Conservation (phyloP, 768 basidiomycete species). For the Hortiboletus flavorubellus region DNA sequence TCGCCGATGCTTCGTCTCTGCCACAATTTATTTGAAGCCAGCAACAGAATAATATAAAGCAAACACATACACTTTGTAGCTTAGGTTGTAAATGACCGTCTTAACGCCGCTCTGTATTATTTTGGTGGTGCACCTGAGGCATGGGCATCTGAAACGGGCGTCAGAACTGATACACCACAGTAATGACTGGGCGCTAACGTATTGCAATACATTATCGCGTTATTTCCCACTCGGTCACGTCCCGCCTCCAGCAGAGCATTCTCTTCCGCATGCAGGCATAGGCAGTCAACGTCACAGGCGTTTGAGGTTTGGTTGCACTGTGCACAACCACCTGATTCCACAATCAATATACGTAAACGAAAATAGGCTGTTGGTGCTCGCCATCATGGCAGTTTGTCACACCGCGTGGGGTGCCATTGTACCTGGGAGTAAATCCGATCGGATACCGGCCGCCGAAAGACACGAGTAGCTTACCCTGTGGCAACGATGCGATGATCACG, state of each 20-base stretch:
- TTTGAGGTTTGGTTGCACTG: conserved; percentile 63
- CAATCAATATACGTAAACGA: conserved; percentile 40
- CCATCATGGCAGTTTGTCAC: conserved; percentile 74
- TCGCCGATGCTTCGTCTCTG: conserved; percentile 81
- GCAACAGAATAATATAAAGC: background rate
- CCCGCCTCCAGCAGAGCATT: conserved; percentile 96
- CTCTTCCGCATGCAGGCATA: conserved; percentile 97
- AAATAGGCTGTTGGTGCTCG: background rate
- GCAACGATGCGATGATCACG: conserved; percentile 76
- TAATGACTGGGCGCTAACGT: conserved; percentile 57
- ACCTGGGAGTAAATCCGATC: conserved; percentile 42
- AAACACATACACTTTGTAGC: conserved; percentile 84
- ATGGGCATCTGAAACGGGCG: conserved; percentile 74
- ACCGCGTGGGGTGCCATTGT: conserved; percentile 95
- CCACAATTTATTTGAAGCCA: conserved; percentile 1
- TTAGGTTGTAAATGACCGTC: conserved; percentile 90
- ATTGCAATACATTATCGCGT: conserved; percentile 94
- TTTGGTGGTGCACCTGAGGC: conserved; percentile 94
- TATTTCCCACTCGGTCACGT: conserved; percentile 77
- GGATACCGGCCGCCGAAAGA: background rate
- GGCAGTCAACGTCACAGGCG: conserved; percentile 64
- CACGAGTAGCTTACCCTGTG: conserved; percentile 55
- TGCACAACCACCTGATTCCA: conserved; percentile 82
- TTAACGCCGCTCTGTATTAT: conserved; percentile 94
- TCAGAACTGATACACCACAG: background rate